Conservation (phyloP, 768 basidiomycete genomes). For the Leccinum obscurum region DNA sequence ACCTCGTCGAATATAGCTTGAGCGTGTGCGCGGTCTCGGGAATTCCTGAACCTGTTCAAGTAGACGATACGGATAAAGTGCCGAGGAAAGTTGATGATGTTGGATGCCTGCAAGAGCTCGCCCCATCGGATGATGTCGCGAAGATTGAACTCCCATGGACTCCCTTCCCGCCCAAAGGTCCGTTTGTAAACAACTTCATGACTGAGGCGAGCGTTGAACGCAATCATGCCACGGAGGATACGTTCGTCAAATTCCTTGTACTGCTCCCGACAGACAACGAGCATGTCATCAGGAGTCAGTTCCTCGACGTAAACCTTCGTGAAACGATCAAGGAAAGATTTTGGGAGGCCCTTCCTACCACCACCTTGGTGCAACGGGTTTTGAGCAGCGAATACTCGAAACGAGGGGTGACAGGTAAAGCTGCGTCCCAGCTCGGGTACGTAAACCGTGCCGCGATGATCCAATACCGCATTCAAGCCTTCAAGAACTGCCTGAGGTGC, state of each 20-base stretch:
- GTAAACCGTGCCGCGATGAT: conserved; percentile 93
- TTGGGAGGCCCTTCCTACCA: conserved; percentile 94
- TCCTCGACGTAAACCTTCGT: conserved; percentile 96
- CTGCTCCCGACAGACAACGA: conserved; percentile 72
- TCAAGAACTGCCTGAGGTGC: conserved; percentile 96
- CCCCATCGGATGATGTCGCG: conserved; percentile 94
- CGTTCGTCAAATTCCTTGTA: conserved; percentile 60
- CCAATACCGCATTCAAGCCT: conserved; percentile 93
- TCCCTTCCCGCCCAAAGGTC: conserved; percentile 73
- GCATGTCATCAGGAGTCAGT: conserved; percentile 72
- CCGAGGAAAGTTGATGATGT: conserved; percentile 46
- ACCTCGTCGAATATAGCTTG: conserved; percentile 52
- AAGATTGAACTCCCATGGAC: conserved; percentile 98
- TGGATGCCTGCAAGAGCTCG: conserved; percentile 43
- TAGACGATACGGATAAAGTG: conserved; percentile 74
- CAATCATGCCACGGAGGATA: conserved; percentile 71
- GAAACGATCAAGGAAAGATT: conserved; percentile 96
- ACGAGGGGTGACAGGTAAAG: conserved; percentile 87
- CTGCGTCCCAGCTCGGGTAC: conserved; percentile 92
- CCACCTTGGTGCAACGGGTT: conserved; percentile 96
- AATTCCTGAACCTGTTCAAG: conserved; percentile 80
- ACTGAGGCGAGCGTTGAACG: conserved; percentile 73
- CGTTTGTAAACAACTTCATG: conserved; percentile 63
- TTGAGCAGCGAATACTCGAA: conserved; percentile 97
- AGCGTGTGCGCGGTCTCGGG: conserved; percentile 60